Evolutionary conservation across 1,284 basidiomycete species (phyloP).

Genomic region (Fomitopsis pinicola): DNA sequence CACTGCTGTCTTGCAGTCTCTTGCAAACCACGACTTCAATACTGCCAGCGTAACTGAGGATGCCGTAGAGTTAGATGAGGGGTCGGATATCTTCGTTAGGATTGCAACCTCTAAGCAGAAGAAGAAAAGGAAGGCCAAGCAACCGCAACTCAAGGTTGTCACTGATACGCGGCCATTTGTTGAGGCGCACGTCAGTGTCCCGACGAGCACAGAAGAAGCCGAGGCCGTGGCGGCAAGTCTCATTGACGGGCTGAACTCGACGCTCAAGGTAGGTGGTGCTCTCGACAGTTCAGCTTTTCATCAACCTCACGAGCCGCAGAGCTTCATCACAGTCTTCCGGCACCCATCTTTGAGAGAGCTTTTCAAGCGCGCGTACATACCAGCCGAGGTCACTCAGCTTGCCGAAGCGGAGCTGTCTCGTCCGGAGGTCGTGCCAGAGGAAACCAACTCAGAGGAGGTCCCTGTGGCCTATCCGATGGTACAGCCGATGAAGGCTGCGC

Average conservation of each 20-base stretch:
- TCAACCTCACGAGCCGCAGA: slow-evolving; percentile 5
- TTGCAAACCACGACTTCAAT: not conserved
- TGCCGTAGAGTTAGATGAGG: not conserved
- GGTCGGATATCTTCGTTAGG: not conserved
- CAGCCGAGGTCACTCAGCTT: not conserved
- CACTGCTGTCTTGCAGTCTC: slow-evolving; percentile 6
- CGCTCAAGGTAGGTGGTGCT: slow-evolving; percentile 24
- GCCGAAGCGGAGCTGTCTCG: not conserved
- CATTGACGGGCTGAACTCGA: slow-evolving; percentile 18
- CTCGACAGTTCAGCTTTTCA: not conserved
- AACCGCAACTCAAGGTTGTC: slow-evolving; percentile 1
- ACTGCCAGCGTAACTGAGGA: not conserved
- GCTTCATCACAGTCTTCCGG: slow-evolving; percentile 21
- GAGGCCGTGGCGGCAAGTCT: slow-evolving; percentile 17
- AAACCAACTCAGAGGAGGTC: not conserved
- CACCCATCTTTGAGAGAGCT: slow-evolving; percentile 7
- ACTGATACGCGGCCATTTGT: slow-evolving; percentile 26
- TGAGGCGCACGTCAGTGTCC: slow-evolving; percentile 21
- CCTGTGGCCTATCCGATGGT: slow-evolving; percentile 37
- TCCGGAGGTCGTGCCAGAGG: not conserved
- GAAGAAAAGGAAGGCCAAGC: not conserved
- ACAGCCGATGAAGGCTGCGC: slow-evolving; percentile 44
- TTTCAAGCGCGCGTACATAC: not conserved
- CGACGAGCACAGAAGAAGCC: slow-evolving; percentile 22
- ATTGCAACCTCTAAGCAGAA: not conserved